phyloP scores from a whole-genome alignment of 139 green algal species.

The Closterium sp. region DNA sequence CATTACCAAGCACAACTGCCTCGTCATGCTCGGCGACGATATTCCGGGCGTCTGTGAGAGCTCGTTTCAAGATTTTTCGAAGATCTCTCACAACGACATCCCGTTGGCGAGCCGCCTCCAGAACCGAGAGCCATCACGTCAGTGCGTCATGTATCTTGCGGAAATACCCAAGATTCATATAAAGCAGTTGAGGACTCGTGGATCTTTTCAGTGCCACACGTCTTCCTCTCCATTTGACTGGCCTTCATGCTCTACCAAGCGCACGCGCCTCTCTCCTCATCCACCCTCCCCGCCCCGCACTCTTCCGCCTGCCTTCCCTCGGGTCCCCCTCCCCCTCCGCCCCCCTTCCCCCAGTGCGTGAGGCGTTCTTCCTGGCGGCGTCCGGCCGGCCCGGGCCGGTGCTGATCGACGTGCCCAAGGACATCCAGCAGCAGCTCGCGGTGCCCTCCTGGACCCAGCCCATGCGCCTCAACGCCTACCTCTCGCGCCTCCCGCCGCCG shows the following conservation, averaged over 20 bases:
- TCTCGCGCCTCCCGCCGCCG: slow-evolving; percentile 73
- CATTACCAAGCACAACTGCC: slow-evolving; percentile 99
- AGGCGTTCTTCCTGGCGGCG: slow-evolving; percentile 93
- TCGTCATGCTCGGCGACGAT: slow-evolving; percentile 96
- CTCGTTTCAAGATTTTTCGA: not conserved
- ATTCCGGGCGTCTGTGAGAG: slow-evolving; percentile 74
- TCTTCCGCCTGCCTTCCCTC: too few relatives aligned
- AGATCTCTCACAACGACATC: not conserved
- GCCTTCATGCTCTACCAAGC: not conserved
- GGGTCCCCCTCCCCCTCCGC: not conserved
- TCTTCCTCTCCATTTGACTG: too few relatives aligned
- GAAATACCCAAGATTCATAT: not conserved
- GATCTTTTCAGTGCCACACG: not conserved
- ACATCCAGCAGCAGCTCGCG: slow-evolving; percentile 95
- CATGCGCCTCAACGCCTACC: slow-evolving; percentile 85
- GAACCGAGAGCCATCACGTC: not conserved
- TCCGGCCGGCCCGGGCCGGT: slow-evolving; percentile 92
- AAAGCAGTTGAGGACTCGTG: not conserved
- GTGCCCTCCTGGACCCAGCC: slow-evolving; percentile 64
- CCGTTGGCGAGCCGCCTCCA: not conserved
- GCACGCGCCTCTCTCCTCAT: not conserved
- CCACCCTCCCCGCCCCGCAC: not conserved
- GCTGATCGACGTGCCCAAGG: slow-evolving; percentile 97
- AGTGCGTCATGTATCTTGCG: not conserved
- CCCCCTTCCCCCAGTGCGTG: not conserved